These are phyloP conservation scores for Cystobasidium slooffiae DNA, from an alignment of 1,284 basidiomycete species.

Conservation along the genomic window DNA sequence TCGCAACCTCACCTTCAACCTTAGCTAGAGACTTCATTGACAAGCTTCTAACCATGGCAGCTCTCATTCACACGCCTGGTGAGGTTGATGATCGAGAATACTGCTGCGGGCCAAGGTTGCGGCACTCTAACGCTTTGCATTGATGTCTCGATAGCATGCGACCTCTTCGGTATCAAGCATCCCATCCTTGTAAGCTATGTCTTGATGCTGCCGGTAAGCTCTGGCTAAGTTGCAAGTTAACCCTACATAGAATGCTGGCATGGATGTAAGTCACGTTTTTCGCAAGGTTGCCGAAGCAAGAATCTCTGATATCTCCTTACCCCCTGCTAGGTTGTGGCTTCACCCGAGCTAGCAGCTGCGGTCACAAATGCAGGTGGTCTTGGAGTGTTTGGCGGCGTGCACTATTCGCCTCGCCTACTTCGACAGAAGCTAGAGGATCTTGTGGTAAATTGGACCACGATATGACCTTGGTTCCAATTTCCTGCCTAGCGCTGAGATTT, in stretches of 20 bases:
- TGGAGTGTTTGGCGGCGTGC: conserved; percentile 81
- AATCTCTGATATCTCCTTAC: background rate
- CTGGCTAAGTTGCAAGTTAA: background rate
- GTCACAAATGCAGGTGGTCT: conserved; percentile 81
- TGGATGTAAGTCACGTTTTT: conserved; percentile 1
- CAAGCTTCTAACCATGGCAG: background rate
- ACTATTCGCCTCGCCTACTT: conserved; percentile 70
- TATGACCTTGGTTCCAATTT: background rate
- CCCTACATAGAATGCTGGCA: conserved; percentile 10
- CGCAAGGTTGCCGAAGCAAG: too few species aligned
- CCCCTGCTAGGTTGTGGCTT: background rate
- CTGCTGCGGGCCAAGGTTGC: background rate
- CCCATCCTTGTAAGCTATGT: conserved; percentile 80
- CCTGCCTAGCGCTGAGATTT: conserved; percentile 14
- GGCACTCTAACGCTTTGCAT: too few species aligned
- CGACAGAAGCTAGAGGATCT: conserved; percentile 16
- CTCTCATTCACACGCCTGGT: conserved; percentile 17
- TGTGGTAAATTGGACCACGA: background rate
- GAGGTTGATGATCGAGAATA: background rate
- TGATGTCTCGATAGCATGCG: conserved; percentile 11
- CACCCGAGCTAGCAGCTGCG: conserved; percentile 53
- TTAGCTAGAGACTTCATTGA: too few species aligned
- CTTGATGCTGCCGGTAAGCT: conserved; percentile 36
- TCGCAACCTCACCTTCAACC: too few species aligned
- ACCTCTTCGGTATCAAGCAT: conserved; percentile 61